Evolutionary conservation across 2,329 filamentous ascomycete species (phyloP).

Genomic region (Talaromyces sp.): DNA sequence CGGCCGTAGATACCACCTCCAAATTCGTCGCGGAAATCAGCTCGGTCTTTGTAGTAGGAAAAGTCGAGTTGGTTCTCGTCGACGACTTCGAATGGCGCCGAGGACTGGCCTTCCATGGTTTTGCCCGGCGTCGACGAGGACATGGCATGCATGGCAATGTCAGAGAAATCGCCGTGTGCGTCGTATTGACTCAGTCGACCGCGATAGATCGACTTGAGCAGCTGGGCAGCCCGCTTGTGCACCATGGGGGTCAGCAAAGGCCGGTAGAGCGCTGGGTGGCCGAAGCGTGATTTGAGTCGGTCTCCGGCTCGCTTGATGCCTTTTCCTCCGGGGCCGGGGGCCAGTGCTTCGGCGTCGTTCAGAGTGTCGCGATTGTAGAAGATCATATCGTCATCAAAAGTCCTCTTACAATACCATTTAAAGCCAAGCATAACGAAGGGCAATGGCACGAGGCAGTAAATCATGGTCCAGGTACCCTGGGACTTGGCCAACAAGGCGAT

Average conservation of each 20-base stretch:
- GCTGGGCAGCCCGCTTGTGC: conserved; percentile 79
- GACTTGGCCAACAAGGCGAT: conserved; percentile 72
- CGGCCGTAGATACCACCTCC: conserved; percentile 61
- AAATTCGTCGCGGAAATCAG: conserved; percentile 81
- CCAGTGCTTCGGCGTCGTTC: conserved; percentile 44
- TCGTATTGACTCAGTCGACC: conserved; percentile 63
- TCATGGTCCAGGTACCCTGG: conserved; percentile 60
- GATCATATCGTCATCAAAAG: conserved; percentile 73
- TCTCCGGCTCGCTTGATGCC: conserved; percentile 44
- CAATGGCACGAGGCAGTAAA: conserved; percentile 66
- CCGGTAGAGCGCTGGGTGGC: conserved; percentile 85
- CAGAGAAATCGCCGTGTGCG: conserved; percentile 54
- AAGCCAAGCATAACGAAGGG: conserved; percentile 74
- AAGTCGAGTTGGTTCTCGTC: conserved; percentile 83
- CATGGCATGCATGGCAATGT: conserved; percentile 80
- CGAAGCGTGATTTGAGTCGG: conserved; percentile 72
- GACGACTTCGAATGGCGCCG: conserved; percentile 84
- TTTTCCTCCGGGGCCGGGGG: conserved; percentile 25
- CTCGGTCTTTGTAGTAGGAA: conserved; percentile 82
- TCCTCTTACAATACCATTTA: conserved; percentile 74
- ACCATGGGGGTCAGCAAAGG: conserved; percentile 94
- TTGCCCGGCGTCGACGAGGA: conserved; percentile 54
- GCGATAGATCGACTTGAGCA: conserved; percentile 78
- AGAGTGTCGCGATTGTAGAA: conserved; percentile 69
- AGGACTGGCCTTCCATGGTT: conserved; percentile 18